Percentiles rank a stretch among this genome's conserved stretches.
phyloP scores from a whole-genome alignment of 495 filamentous ascomycete genomes.

The Penicillium maclennaniae region DNA sequence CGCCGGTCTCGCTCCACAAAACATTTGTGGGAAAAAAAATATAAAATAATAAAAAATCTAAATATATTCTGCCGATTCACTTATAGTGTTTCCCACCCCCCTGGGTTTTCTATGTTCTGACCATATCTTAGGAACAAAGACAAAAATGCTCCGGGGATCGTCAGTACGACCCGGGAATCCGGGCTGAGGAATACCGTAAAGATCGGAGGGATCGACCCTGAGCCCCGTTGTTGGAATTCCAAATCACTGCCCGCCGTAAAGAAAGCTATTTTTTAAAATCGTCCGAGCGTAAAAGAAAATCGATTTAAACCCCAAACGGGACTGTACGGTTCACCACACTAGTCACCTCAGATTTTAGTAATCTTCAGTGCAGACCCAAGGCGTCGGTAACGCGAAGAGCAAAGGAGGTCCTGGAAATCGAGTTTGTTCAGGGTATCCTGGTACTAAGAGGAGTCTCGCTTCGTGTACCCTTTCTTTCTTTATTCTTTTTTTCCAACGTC shows the following conservation, averaged over 20 bases:
- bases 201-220: conserved; percentile 33
- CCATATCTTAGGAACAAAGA: not conserved
- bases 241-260: conserved; percentile 27
- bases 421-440: too few relatives aligned
- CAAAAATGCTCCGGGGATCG: conserved; percentile 26
- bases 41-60: too few relatives aligned
- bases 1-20: too few relatives aligned
- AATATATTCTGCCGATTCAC: too few relatives aligned
- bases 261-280: conserved; percentile 9
- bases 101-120: too few relatives aligned
- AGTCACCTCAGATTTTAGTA: not conserved
- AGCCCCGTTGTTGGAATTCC: conserved; percentile 33
- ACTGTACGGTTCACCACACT: not conserved
- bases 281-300: not conserved
- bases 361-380: conserved; percentile 10
- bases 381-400: conserved; percentile 7
- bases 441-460: too few relatives aligned
- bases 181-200: conserved; percentile 27
- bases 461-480: too few relatives aligned
- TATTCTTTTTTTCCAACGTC: too few relatives aligned
- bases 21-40: too few relatives aligned
- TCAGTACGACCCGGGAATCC: conserved; percentile 30
- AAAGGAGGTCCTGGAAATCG: not conserved
- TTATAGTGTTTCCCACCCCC: too few relatives aligned
- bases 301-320: not conserved